These are phyloP conservation scores for Cardamine resedifolia DNA, from an alignment of 345 rosid species.

Conservation along the genomic window DNA sequence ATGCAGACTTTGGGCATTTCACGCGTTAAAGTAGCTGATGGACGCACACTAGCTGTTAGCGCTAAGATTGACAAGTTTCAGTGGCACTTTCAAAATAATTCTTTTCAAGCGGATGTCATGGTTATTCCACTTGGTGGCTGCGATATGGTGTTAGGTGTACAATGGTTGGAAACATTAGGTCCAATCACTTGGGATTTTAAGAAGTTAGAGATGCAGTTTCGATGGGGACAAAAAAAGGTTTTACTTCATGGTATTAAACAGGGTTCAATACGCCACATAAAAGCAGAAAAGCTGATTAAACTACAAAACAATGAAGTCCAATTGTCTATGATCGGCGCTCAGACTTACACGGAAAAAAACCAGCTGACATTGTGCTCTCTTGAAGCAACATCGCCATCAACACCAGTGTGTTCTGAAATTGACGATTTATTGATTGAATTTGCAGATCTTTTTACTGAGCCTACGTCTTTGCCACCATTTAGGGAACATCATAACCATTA, in stretches of 20 bases:
- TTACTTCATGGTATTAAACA: no score
- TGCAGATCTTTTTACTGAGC: no score
- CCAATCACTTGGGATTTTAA: no score
- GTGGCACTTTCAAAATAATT: not conserved
- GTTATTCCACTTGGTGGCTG: not conserved
- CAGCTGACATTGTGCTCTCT: not conserved
- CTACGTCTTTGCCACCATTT: not conserved
- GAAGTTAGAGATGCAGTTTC: no score
- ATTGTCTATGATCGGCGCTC: not conserved
- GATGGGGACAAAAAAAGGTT: no score
- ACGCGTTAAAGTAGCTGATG: no score
- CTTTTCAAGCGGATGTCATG: not conserved
- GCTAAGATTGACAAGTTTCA: not conserved
- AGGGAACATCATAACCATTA: not conserved
- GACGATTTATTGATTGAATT: not conserved
- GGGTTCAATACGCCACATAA: no score
- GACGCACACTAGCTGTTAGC: no score
- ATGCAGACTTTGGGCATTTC: not conserved
- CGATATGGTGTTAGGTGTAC: no score
- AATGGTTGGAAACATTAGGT: no score
- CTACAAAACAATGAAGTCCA: accelerated
- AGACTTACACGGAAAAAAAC: not conserved
- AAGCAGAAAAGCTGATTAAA: not conserved
- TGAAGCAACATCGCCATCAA: not conserved
- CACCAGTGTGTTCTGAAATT: not conserved